These are phyloP conservation scores for Penicillium subrubescens DNA, from an alignment of 495 filamentous ascomycete species.

Conservation along the genomic window DNA sequence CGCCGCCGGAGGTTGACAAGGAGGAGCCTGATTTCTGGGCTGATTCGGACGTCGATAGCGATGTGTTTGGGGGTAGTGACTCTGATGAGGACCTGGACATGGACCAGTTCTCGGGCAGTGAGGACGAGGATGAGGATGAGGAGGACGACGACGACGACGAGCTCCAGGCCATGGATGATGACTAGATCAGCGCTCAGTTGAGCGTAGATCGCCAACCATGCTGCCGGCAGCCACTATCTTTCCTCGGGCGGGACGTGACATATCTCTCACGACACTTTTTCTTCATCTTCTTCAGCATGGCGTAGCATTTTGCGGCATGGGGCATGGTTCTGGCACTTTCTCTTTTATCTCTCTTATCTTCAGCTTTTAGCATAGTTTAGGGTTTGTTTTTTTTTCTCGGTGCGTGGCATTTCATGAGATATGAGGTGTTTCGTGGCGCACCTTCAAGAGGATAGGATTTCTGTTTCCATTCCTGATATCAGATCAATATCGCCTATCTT, in stretches of 20 bases:
- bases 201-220: background rate
- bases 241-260: background rate
- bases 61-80: constrained; percentile 75
- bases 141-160: constrained; percentile 33
- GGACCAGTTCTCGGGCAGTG: constrained; percentile 60
- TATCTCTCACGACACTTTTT: background rate
- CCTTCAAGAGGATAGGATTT: no score
- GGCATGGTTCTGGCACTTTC: background rate
- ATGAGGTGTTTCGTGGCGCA: background rate
- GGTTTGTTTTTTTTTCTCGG: background rate
- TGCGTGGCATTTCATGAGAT: background rate
- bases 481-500: background rate
- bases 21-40: constrained; percentile 83
- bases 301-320: background rate
- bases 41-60: constrained; percentile 74
- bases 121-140: constrained; percentile 46
- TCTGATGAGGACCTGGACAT: constrained; percentile 59
- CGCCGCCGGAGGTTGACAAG: constrained; percentile 62
- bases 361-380: background rate
- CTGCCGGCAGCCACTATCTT: background rate
- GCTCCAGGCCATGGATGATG: background rate
- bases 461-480: background rate
- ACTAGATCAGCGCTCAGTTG: constrained; percentile 5
- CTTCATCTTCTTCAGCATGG: background rate
- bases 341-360: background rate